phyloP scores from a whole-genome alignment of 108 stramenopile species.

The Cyclotella atomus region DNA sequence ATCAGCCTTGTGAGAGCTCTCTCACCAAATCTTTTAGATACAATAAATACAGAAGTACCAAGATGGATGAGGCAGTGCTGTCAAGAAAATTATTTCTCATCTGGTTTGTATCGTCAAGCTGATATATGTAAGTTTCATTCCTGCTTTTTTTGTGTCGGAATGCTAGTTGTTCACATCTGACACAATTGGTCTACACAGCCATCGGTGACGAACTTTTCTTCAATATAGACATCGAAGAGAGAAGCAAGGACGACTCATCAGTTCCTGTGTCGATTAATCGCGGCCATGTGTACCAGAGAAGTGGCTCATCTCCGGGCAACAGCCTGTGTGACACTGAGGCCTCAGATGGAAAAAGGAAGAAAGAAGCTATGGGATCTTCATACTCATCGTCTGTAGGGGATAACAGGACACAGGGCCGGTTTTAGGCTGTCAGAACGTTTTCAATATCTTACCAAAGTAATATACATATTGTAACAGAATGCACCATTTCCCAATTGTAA shows the following conservation, averaged over 20 bases:
- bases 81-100: constrained; percentile 82
- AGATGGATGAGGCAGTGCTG: constrained; percentile 76
- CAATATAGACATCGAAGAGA: constrained; percentile 17
- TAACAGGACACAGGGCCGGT: neutral
- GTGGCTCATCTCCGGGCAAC: constrained; percentile 10
- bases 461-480: too few species aligned
- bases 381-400: neutral
- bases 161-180: too few species aligned
- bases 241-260: constrained; percentile 29
- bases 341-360: neutral
- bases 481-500: too few species aligned
- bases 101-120: constrained; percentile 67
- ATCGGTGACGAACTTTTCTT: constrained; percentile 54
- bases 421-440: too few species aligned
- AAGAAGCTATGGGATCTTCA: constrained; percentile 14
- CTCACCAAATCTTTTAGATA: constrained; percentile 63
- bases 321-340: constrained; percentile 23
- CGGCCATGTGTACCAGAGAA: constrained; percentile 22
- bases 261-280: constrained; percentile 26
- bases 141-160: neutral
- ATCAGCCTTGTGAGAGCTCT: constrained; percentile 67
- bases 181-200: constrained; percentile 18
- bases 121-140: constrained; percentile 66
- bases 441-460: too few species aligned
- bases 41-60: constrained; percentile 70